Base-by-base conservation (phyloP, 176 grass and related monocot genomes). In the Musa troglodytarum region DNA sequence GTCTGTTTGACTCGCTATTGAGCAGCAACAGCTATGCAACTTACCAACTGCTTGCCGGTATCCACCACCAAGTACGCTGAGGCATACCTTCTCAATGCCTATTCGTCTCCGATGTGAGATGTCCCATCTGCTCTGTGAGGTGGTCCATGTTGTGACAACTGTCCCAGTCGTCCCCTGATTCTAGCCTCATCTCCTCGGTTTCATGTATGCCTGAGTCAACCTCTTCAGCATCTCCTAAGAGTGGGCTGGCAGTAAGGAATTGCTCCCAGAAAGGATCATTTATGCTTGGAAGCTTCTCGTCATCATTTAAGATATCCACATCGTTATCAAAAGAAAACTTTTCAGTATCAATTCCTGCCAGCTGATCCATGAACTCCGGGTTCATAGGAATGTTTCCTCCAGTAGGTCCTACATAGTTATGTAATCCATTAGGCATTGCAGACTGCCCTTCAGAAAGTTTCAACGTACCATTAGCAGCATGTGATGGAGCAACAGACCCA, bases 201-300 rank as follows among this genome's bases (percentile, higher is more conserved):
- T 89, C 85, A 23, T 83, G 72, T 58, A 81, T 68, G 66, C 14
- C 28, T 49, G 83, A 90, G 79, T 97, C 84, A 3, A 86, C 83
- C 69, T 93, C 93, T 55, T 97, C 88, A 3, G 69, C 83, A 49
- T 91, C 90, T 4, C 81, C 55, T 0, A 82, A 85, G 1, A 93
- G 21, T 50, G 84, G 83, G 71, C 89, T 96, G 5, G 63, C 71
- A 15, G 86, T 80, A 49, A 97, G 71, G 77, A 97, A 93, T 78
- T 97, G 90, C 79, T 97, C 93, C 93, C 93, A 97, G 82, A 97
- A 97, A 63, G 87, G 76, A 80, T 97, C 93, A 5, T 81, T 90
- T 26, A 97, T 97, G 57, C 63, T 88, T 50, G 93, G 90, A 76
- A 97, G 89, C 79, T 84, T 86, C 76, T 77, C 53, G 17, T 61